These are phyloP conservation scores for Umbelopsis sp. DNA, from an alignment of 192 early-diverging fungal species.

Conservation along the genomic window DNA sequence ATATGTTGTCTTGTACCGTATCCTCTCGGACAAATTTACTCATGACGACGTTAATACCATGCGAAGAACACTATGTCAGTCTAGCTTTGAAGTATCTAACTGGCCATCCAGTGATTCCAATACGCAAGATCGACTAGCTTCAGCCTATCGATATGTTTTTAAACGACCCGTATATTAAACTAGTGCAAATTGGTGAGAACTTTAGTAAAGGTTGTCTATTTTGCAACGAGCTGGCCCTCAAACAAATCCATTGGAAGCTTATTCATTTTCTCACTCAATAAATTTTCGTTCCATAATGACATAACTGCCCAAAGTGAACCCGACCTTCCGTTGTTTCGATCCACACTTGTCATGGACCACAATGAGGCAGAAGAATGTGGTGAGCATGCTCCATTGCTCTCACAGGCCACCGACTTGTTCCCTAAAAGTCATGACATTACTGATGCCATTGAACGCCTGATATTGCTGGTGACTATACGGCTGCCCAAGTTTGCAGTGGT, in stretches of 20 bases:
- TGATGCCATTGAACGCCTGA: neutral
- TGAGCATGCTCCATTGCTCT: neutral
- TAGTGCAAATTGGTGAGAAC: neutral
- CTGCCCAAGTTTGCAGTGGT: conserved; percentile 15
- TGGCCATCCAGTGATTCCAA: neutral
- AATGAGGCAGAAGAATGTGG: neutral
- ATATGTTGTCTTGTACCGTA: conserved; percentile 7
- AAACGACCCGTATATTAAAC: neutral
- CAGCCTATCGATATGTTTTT: conserved; percentile 11
- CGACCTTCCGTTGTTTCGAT: neutral
- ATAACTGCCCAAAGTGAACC: neutral
- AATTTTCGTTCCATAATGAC: neutral
- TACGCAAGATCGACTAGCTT: conserved; percentile 3
- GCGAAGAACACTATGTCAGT: conserved; percentile 8
- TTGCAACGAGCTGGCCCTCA: too few relatives aligned
- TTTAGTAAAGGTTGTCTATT: too few relatives aligned
- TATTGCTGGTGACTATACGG: conserved; percentile 4
- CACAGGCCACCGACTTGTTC: neutral
- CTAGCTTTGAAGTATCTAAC: conserved; percentile 11
- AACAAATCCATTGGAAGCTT: too few relatives aligned
- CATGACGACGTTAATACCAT: conserved; percentile 10
- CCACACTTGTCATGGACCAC: neutral
- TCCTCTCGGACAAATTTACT: conserved; percentile 2
- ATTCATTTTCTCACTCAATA: too few relatives aligned
- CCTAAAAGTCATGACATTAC: neutral